Base-by-base conservation (phyloP, 257 asterid species). In the Sherardia arvensis region DNA sequence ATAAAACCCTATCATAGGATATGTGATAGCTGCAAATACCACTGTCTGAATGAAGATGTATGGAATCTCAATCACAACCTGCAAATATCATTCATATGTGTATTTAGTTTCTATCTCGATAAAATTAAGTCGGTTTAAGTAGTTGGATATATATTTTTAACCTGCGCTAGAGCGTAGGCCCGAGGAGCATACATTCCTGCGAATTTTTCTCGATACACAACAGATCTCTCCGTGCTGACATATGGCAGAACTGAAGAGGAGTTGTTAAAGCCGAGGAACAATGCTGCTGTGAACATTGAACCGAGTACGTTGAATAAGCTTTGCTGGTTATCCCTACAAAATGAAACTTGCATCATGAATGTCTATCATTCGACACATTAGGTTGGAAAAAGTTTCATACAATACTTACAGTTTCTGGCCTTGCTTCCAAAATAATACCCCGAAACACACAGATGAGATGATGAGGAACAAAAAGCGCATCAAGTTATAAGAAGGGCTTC, bases 121-220 rank as follows among this genome's bases (percentile, higher is more conserved):
- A n/a, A n/a, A n/a, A n/a, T n/a, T n/a, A n/a, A n/a, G n/a, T n/a
- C n/a, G n/a, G n/a, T n/a, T n/a, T n/a, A n/a, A n/a, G n/a, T n/a
- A n/a, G n/a, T n/a, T n/a, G n/a, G n/a, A n/a, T n/a, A n/a, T n/a
- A n/a, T 43, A 43, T 43, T 5, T 14, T 14, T 18, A 70, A 74
- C 91, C 79, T 81, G 87, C 18, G 91, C 87, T 1, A 78, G 74
- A 61, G 85, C 75, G 57, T 81, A 84, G 61, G 85, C 81, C 91
- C 86, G 77, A 1, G 81, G 72, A 66, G 85, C 75, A 58, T 84
- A 84, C 91, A 84, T 84, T 70, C 91, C 84, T 5, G 86, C 71
- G 67, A 77, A 84, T 64, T 71, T 73, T 61, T 84, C 91, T 28
- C 91, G 74, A 60, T 76, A 84, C 28, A 79, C 62, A 53, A 84